Base-by-base conservation (phyloP, 768 basidiomycete species). In the Serendipita vermifera region DNA sequence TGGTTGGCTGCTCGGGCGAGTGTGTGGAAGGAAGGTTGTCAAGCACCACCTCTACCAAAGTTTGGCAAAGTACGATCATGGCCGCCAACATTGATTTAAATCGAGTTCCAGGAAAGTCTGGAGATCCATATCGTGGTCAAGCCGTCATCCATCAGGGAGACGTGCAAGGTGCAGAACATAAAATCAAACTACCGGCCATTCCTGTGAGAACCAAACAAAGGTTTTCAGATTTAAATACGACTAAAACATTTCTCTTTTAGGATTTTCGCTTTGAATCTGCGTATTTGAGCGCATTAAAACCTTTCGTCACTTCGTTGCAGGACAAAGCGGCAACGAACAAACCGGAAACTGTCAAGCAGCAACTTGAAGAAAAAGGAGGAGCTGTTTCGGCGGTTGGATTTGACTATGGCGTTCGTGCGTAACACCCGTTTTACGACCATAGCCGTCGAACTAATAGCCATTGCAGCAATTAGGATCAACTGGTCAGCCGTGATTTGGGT, bases 1-100 rank as follows among this genome's bases (percentile, higher is more conserved):
- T 82, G 6, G n/a, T n/a, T n/a, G n/a, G 20, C 14, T 11, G 24
- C 24, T 51, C 24, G 3, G n/a, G n/a, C n/a, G n/a, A n/a, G n/a
- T n/a, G n/a, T n/a, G n/a, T n/a, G n/a, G n/a, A n/a, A n/a, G n/a
- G n/a, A n/a, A n/a, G n/a, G n/a, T n/a, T n/a, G n/a, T n/a, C n/a
- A n/a, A n/a, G n/a, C 22, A n/a, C 27, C 22, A 51, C 46, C 46
- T 24, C 46, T 20, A 31, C 17, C 46, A 22, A 22, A 22, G 29
- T 26, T 20, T n/a, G 17, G 17, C 27, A 26, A 6, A 17, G 1
- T 6, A 41, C 46, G 9, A 51, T 24, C 24, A 29, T 29, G 46
- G 46, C 22, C 26, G 29, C 11, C 46, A n/a, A n/a, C n/a, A 51
- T 51, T 2, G 46, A 51, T 29, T 51, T 51, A n/a, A 27, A 22